Base-by-base conservation (phyloP, 2,329 filamentous ascomycete genomes). In the Cladosporium sp. region DNA sequence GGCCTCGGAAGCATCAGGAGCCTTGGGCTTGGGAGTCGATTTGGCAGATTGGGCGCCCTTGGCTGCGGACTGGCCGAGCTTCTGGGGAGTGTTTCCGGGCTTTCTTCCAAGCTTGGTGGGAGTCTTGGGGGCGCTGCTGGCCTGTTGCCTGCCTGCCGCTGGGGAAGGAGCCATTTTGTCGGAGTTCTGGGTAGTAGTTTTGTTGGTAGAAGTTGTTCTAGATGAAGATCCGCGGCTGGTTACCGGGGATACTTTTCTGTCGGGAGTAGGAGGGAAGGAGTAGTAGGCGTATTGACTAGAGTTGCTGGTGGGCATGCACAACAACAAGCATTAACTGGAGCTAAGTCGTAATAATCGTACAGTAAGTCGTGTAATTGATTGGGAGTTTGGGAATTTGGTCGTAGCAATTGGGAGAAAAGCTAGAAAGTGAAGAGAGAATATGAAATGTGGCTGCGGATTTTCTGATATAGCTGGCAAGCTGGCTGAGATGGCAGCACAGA, bases 101-200 rank as follows among this genome's bases (percentile, higher is more conserved):
- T 81, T 81, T 69, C 80, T 73, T 67, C 79, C 78, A 69, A 84
- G 78, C 77, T 84, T 84, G 56, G 82, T 83, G 43, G 82, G 81
- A 67, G 82, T 84, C 76, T 81, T 81, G 70, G 81, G 82, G 59
- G 78, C 78, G 74, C 39, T 48, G 74, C 36, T 51, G 56, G 78
- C 74, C 65, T 73, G 70, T 62, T 73, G 70, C 78, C 82, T 83
- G 74, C 81, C 81, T 69, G 82, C 81, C 70, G 82, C 81, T 72
- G 82, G 81, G 66, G 82, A 83, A 60, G 77, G 77, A 73, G 81
- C 81, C 82, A 83, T 83, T 62, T 70, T 77, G 71, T 73, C 61
- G 71, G 68, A 61, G 73, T 70, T 69, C 73, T 72, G 70, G 73
- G 71, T 68, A 74, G 73, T 64, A 14, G 43, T 51, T 43, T 65